Base-by-base conservation (phyloP, 306 rosid species). In the Cicer judaicum region DNA sequence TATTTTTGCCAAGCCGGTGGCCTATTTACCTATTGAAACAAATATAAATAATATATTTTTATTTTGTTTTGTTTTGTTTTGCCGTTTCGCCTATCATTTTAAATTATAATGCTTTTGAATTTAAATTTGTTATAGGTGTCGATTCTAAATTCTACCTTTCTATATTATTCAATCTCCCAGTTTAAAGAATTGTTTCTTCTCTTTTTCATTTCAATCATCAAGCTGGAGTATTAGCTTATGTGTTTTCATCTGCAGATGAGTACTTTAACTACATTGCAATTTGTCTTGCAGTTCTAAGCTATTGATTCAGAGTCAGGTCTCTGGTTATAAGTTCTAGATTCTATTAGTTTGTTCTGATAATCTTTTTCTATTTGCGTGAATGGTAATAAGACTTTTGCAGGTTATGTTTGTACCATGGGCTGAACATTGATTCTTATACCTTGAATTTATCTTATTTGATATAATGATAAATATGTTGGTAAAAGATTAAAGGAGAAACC, bases 201-300 rank as follows among this genome's bases (percentile, higher is more conserved):
- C 56, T 36, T 65, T 50, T 7, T 44, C 9, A 8, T n/a, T 21
- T 15, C 7, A 38, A 43, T 70, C 47, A 48, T 78, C 7, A 21
- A 18, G 72, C 34, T 16, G 18, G 0, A 16, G 18, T 16, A 16
- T 16, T 1, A 16, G 18, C 10, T 13, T 21, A 14, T 29, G n/a
- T 73, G 16, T 47, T n/a, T 56, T 56, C 61, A 68, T 64, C 15
- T 34, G 78, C 61, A 64, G 63, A 64, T 13, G 48, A 43, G 47
- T 46, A 38, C 55, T 57, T 72, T 73, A 10, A 79, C 55, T 39
- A 10, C 42, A 19, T 12, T 57, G 40, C 8, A 59, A 57, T 5
- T 15, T 59, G 10, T 72, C 41, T 11, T 14, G 24, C 49, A 19
- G 71, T 69, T 50, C 39, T 48, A 74, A 40, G 43, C 46, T 48